phyloP scores from a whole-genome alignment of 2,329 filamentous ascomycete genomes.

The Neurospora crassa region DNA sequence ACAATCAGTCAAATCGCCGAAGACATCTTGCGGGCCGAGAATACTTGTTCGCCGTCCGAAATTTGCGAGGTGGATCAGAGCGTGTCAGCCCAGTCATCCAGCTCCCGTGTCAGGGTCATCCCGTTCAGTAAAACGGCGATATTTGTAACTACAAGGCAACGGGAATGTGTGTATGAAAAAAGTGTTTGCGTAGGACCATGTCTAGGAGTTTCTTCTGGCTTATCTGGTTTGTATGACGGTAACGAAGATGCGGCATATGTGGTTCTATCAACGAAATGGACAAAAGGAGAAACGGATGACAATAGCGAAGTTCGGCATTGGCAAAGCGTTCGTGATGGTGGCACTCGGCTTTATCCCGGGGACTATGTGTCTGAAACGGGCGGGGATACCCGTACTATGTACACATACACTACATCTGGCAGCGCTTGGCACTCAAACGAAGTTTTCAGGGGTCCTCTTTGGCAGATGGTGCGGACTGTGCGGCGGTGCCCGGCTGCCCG shows the following conservation, averaged over 20 bases:
- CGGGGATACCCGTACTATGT: background rate
- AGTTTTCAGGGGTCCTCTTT: background rate
- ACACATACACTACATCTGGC: background rate
- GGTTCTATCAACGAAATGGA: background rate
- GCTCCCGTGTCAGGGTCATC: background rate
- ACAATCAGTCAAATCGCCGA: background rate
- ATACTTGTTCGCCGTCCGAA: background rate
- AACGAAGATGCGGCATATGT: background rate
- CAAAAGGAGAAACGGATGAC: background rate
- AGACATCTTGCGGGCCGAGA: background rate
- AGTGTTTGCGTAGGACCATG: background rate
- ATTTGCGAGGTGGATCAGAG: background rate
- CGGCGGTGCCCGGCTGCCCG: background rate
- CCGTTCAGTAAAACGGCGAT: background rate
- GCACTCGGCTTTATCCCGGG: background rate
- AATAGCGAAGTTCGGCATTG: background rate
- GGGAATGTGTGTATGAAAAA: background rate
- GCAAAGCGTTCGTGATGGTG: background rate
- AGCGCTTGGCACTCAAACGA: background rate
- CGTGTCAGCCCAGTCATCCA: background rate
- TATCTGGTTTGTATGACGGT: background rate
- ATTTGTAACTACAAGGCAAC: background rate
- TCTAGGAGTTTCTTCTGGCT: background rate
- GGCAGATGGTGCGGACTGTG: background rate
- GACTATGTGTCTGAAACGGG: background rate